Base-by-base conservation (phyloP, 768 basidiomycete species). In the Mycena chlorophos region DNA sequence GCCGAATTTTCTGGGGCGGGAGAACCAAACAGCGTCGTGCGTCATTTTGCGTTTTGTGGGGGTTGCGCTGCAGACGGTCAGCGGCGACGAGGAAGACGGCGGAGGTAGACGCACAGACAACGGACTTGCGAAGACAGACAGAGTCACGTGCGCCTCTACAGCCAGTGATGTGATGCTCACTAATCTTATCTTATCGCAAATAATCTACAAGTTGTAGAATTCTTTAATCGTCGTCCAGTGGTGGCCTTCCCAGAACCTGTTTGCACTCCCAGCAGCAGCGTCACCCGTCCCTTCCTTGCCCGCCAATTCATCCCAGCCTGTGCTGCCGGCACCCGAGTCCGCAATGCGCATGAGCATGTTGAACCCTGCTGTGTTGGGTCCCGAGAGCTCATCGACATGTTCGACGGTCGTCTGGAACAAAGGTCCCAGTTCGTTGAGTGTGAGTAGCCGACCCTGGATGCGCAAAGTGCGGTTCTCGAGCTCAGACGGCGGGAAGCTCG, bases 1-100 rank as follows among this genome's bases (percentile, higher is more conserved):
- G 72, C 94, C 94, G 78, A 67, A 96, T 76, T 91, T 96, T 75
- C 94, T 85, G 60, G 94, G 94, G 69, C 90, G 91, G 74, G 91
- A 93, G 78, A 94, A 94, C 94, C 94, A 97, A 78, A 97, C 87
- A 68, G 93, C 88, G 83, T 95, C 91, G 91, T 96, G 94, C 69
- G 94, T 94, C 94, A 96, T 93, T 78, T 83, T 87, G 56, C 52
- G 51, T 61, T 54, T 68, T 63, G 60, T 56, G 54, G 59, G 58
- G 55, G 52, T 60, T 53, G 34, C 42, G 22, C 14, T 10, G 42
- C 22, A 10, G 13, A 19, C 8, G 42, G 42, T 16, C 12, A 45
- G 42, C n/a, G 34, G n/a, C 12, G 34, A 10, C 12, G 34, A 37
- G 12, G n/a, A n/a, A n/a, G 34, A 37, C 12, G 34, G 12, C 10